These are phyloP conservation scores for Gentiana straminea DNA, from an alignment of 257 asterid genomes.

Conservation along the genomic window DNA sequence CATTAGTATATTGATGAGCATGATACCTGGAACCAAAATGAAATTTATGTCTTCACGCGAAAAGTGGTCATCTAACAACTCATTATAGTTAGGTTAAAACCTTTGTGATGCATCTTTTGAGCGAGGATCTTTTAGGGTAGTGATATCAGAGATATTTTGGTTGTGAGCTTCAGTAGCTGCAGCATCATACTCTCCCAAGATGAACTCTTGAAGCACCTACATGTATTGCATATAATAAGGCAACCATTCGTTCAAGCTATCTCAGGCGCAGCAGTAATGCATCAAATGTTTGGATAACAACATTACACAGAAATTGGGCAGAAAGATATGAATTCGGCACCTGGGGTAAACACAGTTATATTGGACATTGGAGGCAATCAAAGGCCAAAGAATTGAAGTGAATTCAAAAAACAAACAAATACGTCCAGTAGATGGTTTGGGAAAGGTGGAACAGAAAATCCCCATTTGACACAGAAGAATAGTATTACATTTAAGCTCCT, in stretches of 20 bases:
- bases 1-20: slow-evolving; percentile 76
- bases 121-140: slow-evolving; percentile 89
- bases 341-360: too few relatives aligned
- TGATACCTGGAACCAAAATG: slow-evolving; percentile 51
- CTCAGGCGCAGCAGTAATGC: neutral
- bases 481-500: neutral
- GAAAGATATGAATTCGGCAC: too few relatives aligned
- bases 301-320: too few relatives aligned
- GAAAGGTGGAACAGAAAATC: neutral
- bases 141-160: slow-evolving; percentile 66
- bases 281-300: too few relatives aligned
- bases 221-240: neutral
- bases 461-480: neutral
- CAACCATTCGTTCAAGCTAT: neutral
- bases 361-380: too few relatives aligned
- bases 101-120: slow-evolving; percentile 99
- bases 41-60: neutral
- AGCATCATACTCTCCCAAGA: slow-evolving; percentile 76
- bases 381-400: too few relatives aligned
- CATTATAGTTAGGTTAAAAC: slow-evolving; percentile 21
- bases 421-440: neutral
- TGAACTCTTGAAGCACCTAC: slow-evolving; percentile 82
- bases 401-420: neutral
- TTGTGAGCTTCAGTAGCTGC: slow-evolving; percentile 76
- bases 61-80: neutral